Base-by-base conservation (phyloP, 345 rosid species). In the Syzygium grande region DNA sequence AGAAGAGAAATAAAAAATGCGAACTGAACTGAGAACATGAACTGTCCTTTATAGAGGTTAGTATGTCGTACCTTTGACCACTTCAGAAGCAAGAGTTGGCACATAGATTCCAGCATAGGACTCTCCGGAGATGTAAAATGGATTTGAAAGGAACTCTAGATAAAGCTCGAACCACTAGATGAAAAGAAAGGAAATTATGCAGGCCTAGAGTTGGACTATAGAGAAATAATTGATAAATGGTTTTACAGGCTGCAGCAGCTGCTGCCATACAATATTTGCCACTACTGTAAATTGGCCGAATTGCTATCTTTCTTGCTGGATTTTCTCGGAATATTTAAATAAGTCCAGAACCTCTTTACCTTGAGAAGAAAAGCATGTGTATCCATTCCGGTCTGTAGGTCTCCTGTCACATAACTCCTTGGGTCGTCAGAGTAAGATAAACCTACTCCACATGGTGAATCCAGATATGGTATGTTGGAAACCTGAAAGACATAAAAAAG, bases 391-490 rank as follows among this genome's bases (percentile, higher is more conserved):
- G 95, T 93, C 85, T 92, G 86, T 3, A n/a, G 46, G 87, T 94
- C 95, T 52, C 90, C 92, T 0, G 92, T 94, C 17, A 1, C 29
- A 25, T 93, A 93, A 27, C 84, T 84, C 27, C 83, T 90, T 6
- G 80, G 29, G 84, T 92, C 88, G 61, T 56, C 85, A 4, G 89
- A 91, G 88, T 93, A 94, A 61, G 96, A 94, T 65, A 93, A 84
- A 16, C 96, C 96, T 5, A 92, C 96, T 8, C 95, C 96, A 29
- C 90, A 87, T 4, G 96, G 96, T 23, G 96, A 92, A 84, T 94
- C 96, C 92, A 94, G 87, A 86, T 93, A 94, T 15, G 93, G 91
- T 5, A 93, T 89, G 89, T 84, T 94, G 29, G 96, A 93, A 53
- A 93, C 95, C 96, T 94, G 88, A 12, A 65, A 79, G 73, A 78